A percentile compares a stretch with the other conserved stretches of the same genome.
phyloP scores from a whole-genome alignment of 2,329 filamentous ascomycete genomes.

The Fonsecaea pedrosoi region DNA sequence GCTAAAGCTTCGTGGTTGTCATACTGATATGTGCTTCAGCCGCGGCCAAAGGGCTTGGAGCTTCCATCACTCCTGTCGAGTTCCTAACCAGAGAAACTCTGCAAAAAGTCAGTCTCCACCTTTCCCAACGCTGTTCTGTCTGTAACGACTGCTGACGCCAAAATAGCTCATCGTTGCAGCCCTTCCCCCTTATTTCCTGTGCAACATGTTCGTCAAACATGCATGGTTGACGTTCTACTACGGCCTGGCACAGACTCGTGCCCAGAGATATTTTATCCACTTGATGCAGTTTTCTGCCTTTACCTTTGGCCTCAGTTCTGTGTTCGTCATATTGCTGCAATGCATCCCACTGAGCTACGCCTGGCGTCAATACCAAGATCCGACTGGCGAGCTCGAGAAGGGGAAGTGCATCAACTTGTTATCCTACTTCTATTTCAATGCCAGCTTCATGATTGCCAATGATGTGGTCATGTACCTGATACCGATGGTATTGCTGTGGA shows the following conservation, averaged over 20 bases:
- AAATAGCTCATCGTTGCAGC: constrained; percentile 32
- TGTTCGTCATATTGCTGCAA: constrained; percentile 30
- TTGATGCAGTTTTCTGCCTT: constrained; percentile 31
- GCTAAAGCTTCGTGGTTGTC: not conserved
- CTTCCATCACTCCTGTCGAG: constrained; percentile 27
- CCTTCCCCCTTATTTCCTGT: constrained; percentile 35
- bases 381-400: constrained; percentile 1
- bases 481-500: constrained; percentile 31
- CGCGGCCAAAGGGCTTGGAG: constrained; percentile 34
- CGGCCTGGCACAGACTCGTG: constrained; percentile 30
- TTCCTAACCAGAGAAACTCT: constrained; percentile 25
- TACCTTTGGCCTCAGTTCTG: constrained; percentile 33
- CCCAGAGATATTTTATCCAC: constrained; percentile 33
- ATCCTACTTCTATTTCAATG: constrained; percentile 33
- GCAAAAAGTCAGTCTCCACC: constrained; percentile 27
- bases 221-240: constrained; percentile 38
- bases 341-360: constrained; percentile 28
- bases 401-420: constrained; percentile 31
- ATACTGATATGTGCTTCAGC: constrained; percentile 26
- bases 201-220: constrained; percentile 38
- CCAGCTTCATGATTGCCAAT: constrained; percentile 35
- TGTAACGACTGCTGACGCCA: constrained; percentile 13
- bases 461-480: constrained; percentile 34
- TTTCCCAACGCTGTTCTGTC: not conserved
- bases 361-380: constrained; percentile 13